Evolutionary conservation across 1,139 yeast genomes (phyloP), one percentile per base, ranked within the genome.

Genomic region (Taphrina pruni): DNA sequence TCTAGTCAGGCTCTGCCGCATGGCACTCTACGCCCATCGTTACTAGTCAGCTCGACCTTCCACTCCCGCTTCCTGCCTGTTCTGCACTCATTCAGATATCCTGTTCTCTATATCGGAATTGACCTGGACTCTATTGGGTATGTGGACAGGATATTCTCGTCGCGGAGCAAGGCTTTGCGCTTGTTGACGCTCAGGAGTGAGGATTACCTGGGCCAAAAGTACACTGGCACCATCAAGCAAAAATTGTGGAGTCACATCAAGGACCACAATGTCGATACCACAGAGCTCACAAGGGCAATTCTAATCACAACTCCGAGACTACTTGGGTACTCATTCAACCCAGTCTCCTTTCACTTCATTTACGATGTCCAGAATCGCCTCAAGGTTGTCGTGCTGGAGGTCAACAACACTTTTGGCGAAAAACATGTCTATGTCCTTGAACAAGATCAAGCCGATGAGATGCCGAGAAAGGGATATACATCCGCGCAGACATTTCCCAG

Each of bases 341-440:
- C 69, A 17, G 69, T 65, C 50, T 65, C 69, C 35, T 65, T 65
- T 26, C 65, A 65, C 35, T 65, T 48, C 58, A 26, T 65, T 1
- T 65, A 65, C 60, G 69, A 57, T 17, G 12, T 8, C 9, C 36
- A 26, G 20, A 54, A 50, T 32, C 41, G 17, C 12, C 43, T 65
- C 20, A 32, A 11, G 17, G 64, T 58, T 26, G 65, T 65, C 45
- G 64, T 57, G 12, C 39, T 60, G 48, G 69, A 65, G 38, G 69
- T 65, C 52, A 65, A 65, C 54, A 65, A 65, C 39, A 65, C 69
- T 17, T 65, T 65, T 58, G 64, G 65, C 14, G 69, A 65, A 43
- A 65, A 65, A 43, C 65, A 65, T 38, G 43, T 65, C 35, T 65
- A 65, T 48, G 65, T 65, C 20, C 46, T 65, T 32, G 39, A 50